Evolutionary conservation across 768 basidiomycete genomes (phyloP), one percentile per base, ranked within the genome.

Genomic region (Crassisporium funariophilum): DNA sequence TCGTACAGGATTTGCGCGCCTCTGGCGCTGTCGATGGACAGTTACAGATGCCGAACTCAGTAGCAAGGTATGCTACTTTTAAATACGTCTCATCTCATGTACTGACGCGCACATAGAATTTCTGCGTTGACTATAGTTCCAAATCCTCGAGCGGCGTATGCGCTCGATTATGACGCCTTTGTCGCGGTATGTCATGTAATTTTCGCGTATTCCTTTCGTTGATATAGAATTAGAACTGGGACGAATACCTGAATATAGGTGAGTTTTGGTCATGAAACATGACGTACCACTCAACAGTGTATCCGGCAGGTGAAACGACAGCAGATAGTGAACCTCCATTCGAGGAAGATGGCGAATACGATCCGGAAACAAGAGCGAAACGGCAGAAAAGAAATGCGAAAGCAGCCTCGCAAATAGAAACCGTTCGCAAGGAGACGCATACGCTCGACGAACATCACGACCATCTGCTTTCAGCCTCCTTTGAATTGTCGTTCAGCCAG

Each of bases 381-480:
- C 55, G 47, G 45, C 3, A 48, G 15, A 56, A 60, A 25, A n/a
- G 20, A 68, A 62, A 48, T 37, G 47, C 35, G 59, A 69, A 60
- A 52, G 70, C 58, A 39, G 29, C 58, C 59, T 45, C 67, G 57
- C 39, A 63, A 58, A 23, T 64, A 8, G 84, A 86, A 56, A 50
- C 66, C 23, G 61, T 70, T 9, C 73, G 84, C 37, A 75, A 74
- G 35, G 78, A 80, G 21, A 57, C 68, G 45, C 79, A 86, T 60
- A 89, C 83, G 25, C 75, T 91, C n/a, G 69, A 80, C 9, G 88
- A 91, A 57, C 76, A 83, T 49, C 79, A 86, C 51, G 81, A 86
- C 27, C 78, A 84, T 53, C 60, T 91, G 16, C 67, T 91, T 12
- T 78, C 82, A 4, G 75, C 73, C 20, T 87, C 87, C 0, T 82